These are phyloP conservation scores for Groenewaldozyma sp. DNA, from an alignment of 1,139 yeast genomes.

Conservation along the genomic window DNA sequence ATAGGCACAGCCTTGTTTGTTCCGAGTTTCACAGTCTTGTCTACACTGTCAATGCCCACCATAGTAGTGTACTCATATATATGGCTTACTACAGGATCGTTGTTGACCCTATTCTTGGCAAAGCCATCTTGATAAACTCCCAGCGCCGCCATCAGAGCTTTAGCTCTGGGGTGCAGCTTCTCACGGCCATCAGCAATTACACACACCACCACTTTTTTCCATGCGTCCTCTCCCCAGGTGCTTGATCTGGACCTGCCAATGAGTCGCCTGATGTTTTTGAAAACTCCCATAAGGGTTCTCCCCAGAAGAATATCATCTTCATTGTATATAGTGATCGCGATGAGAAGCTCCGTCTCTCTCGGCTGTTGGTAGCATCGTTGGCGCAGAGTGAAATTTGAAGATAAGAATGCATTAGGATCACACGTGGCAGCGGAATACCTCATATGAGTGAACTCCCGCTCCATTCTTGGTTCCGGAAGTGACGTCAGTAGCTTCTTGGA, in stretches of 20 bases:
- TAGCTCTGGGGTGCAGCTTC: slow-evolving; percentile 56
- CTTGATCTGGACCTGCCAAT: slow-evolving; percentile 47
- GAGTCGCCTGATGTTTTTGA: slow-evolving; percentile 60
- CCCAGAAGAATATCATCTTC: slow-evolving; percentile 69
- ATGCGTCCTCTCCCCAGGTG: slow-evolving; percentile 70
- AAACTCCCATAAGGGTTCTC: slow-evolving; percentile 66
- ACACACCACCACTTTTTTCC: slow-evolving; percentile 71
- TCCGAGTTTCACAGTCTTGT: slow-evolving; percentile 44
- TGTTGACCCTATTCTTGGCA: slow-evolving; percentile 69
- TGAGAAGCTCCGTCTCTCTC: slow-evolving; percentile 61
- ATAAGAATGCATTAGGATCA: slow-evolving; percentile 56
- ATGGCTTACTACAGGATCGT: slow-evolving; percentile 59
- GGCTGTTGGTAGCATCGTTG: slow-evolving; percentile 60
- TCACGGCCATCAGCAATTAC: slow-evolving; percentile 73
- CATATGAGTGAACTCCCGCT: slow-evolving; percentile 66
- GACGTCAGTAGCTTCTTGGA: slow-evolving; percentile 50
- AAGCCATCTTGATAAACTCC: slow-evolving; percentile 79
- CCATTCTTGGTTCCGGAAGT: slow-evolving; percentile 42
- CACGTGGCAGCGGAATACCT: slow-evolving; percentile 77
- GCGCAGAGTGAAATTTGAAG: slow-evolving; percentile 53
- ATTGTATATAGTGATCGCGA: slow-evolving; percentile 73
- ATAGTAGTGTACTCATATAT: slow-evolving; percentile 73
- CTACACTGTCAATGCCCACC: slow-evolving; percentile 60
- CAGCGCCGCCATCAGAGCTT: slow-evolving; percentile 56
- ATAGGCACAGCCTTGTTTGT: slow-evolving; percentile 57